These are phyloP conservation scores for Pseudogymnoascus sp. DNA, from an alignment of 2,329 filamentous ascomycete species.

Conservation along the genomic window DNA sequence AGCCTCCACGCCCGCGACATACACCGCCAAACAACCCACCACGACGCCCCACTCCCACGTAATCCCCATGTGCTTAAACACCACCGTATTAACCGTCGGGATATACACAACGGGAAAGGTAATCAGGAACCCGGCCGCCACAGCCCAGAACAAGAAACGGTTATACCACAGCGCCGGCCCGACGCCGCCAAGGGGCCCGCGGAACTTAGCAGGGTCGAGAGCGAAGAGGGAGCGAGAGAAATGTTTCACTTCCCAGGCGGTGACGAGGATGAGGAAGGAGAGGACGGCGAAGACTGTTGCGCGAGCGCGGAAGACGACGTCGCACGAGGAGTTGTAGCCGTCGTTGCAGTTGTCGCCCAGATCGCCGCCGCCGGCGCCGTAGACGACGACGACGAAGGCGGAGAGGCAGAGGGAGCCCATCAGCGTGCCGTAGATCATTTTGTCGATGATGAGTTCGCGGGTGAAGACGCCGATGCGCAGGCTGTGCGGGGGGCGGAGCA, in stretches of 20 bases:
- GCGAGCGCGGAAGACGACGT: conserved; percentile 53
- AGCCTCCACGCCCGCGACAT: conserved; percentile 53
- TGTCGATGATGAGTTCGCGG: conserved; percentile 54
- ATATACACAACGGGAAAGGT: conserved; percentile 60
- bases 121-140: conserved; percentile 49
- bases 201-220: conserved; percentile 48
- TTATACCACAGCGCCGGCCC: conserved; percentile 59
- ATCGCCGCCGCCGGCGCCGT: conserved; percentile 41
- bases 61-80: conserved; percentile 63
- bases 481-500: conserved; percentile 55
- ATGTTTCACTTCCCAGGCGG: conserved; percentile 67
- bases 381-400: conserved; percentile 52
- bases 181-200: conserved; percentile 38
- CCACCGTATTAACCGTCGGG: conserved; percentile 53
- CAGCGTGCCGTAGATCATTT: conserved; percentile 55
- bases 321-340: conserved; percentile 40
- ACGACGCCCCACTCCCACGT: conserved; percentile 68
- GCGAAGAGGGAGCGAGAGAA: conserved; percentile 61
- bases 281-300: conserved; percentile 62
- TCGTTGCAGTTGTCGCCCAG: conserved; percentile 53
- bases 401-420: conserved; percentile 55
- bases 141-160: conserved; percentile 56
- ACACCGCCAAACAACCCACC: conserved; percentile 46
- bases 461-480: conserved; percentile 55
- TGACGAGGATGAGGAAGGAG: conserved; percentile 58